Base-by-base conservation (phyloP, 2,329 filamentous ascomycete genomes). In the Talaromyces sp. region DNA sequence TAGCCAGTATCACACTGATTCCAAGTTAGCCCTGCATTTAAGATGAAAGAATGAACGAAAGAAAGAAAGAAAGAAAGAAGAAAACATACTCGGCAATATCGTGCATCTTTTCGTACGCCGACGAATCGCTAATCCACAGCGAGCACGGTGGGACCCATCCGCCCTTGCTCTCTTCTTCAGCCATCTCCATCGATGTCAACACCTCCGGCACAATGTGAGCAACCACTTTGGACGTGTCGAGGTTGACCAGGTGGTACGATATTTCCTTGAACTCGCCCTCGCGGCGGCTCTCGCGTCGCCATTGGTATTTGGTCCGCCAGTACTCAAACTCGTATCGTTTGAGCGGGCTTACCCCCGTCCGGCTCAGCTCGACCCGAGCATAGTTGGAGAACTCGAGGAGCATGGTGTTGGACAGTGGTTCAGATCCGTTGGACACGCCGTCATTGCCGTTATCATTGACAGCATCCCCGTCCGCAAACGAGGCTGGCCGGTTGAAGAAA, bases 361-460 rank as follows among this genome's bases (percentile, higher is more conserved):
- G 85, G 66, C 84, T 86, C 56, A 99, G 78, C 65, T 96, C 90
- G 46, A 97, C 86, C 67, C 94, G 91, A 2, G 93, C 93, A 72
- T 99, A 99, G 78, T 97, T 99, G 65, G 91, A 95, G 73, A 97
- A 99, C 72, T 97, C 93, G 35, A 99, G 83, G 75, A 92, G 90
- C 72, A 93, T 89, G 38, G 84, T 88, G 73, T 96, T 91, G 61
- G 88, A 90, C 19, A 90, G 85, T 51, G 80, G 69, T 57, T 75
- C 56, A 21, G 61, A 35, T 59, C 60, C 12, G n/a, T 17, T 51
- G 32, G 11, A 6, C 2, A 9, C 51, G 24, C 56, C 58, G 3
- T 63, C 64, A 48, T 61, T 61, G 31, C 57, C 3, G 57, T 64
- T 56, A 21, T 59, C 53, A n/a, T 59, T n/a, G 12, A 41, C 17